Evolutionary conservation across 106 monocot species (phyloP), one percentile per base, ranked within the genome.

Genomic region (Dactylorhiza incarnata): DNA sequence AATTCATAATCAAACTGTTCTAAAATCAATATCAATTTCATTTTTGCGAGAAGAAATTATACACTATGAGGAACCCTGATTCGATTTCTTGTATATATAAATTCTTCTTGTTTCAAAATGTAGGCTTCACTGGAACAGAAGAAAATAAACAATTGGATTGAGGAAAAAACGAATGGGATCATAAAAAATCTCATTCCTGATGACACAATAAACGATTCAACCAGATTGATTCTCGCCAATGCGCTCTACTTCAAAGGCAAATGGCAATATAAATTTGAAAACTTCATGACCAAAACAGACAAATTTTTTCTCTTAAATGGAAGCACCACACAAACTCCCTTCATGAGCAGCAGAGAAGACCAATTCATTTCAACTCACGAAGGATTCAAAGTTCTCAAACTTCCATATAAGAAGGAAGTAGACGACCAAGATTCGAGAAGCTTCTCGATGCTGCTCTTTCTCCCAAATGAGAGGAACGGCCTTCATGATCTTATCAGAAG

Each of bases 181-280:
- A 77, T 84, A 11, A 80, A 73, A 5, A 62, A 80, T 8, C 46
- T 84, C 10, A 62, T 84, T 14, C 75, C 80, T 16, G 9, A 15
- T 29, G 55, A 46, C 9, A 9, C 80, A 9, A 71, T 84, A 0
- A 6, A 77, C 19, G 0, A 9, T 1, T 3, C 0, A 5, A 81
- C 84, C 0, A 24, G 22, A 13, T 19, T 81, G 2, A 55, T 84
- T 49, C 65, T 84, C 0, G 55, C 68, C 19, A 84, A 84, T 17
- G 84, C 84, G 2, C 73, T 84, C 49, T 74, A 84, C 49, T 84
- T 81, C 80, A 84, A 81, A 74, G 81, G 73, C 19, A n/a, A 5
- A 2, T 84, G 84, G 84, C 22, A 73, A 3, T 5, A 84, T 0
- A 73, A 72, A 45, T 84, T 84, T 20, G 73, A 80, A 11, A 1